These are phyloP conservation scores for Penicillium polonicum DNA, from an alignment of 2,329 filamentous ascomycete species.

Conservation along the genomic window DNA sequence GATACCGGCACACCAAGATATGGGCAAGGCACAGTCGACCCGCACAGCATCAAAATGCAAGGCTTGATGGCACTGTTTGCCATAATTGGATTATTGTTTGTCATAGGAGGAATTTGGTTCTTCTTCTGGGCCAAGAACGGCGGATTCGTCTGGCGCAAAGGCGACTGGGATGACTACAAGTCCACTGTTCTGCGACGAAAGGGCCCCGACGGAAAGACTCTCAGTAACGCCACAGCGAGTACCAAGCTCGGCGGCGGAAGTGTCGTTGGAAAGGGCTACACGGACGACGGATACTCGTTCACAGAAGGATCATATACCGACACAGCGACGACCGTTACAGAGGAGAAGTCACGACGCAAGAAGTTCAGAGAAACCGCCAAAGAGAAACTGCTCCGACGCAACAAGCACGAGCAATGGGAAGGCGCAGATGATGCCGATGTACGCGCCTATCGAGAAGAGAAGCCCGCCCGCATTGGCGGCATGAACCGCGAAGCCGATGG, in stretches of 20 bases:
- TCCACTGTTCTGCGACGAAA: conserved; percentile 85
- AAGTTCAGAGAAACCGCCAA: conserved; percentile 39
- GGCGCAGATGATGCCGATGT: conserved; percentile 66
- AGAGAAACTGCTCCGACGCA: conserved; percentile 38
- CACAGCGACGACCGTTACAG: conserved; percentile 44
- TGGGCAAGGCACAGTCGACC: conserved; percentile 43
- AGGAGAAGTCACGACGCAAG: conserved; percentile 28
- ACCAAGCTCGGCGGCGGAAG: conserved; percentile 86
- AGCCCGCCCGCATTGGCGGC: conserved; percentile 80
- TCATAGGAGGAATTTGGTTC: conserved; percentile 83
- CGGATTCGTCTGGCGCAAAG: conserved; percentile 79
- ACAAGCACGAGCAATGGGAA: conserved; percentile 57
- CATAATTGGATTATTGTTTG: conserved; percentile 73
- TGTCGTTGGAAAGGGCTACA: conserved; percentile 61
- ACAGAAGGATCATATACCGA: conserved; percentile 43
- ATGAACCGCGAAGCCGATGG: conserved; percentile 81
- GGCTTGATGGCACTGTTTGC: conserved; percentile 85
- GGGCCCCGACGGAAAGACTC: conserved; percentile 82
- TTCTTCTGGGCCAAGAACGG: conserved; percentile 98
- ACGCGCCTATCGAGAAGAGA: conserved; percentile 81
- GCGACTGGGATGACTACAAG: conserved; percentile 99
- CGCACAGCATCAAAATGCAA: conserved; percentile 47
- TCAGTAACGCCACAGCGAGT: conserved; percentile 76
- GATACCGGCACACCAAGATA: conserved; percentile 12
- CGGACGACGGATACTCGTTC: conserved; percentile 61